Conservation (phyloP, 495 filamentous ascomycete species). For the Neurospora tetraspora region DNA sequence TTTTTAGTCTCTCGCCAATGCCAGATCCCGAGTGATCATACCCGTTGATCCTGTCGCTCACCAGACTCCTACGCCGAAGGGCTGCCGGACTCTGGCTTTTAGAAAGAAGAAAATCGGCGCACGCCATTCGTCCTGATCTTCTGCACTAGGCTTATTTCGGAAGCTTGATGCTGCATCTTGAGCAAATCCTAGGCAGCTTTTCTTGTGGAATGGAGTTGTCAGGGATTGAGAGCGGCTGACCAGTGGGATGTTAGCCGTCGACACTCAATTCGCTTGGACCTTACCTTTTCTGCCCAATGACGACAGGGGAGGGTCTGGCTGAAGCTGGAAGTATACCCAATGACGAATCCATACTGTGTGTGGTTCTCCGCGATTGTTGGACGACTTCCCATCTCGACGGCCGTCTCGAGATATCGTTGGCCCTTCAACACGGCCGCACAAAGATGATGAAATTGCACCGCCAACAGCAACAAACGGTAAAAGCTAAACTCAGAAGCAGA, state of each 20-base stretch:
- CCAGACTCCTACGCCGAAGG: neutral
- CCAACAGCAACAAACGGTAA: neutral
- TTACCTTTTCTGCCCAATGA: slow-evolving; percentile 33
- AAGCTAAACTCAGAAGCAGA: neutral
- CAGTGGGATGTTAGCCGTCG: slow-evolving; percentile 21
- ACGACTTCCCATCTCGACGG: slow-evolving; percentile 8
- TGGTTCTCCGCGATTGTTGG: slow-evolving; percentile 22
- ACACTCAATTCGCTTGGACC: slow-evolving; percentile 18
- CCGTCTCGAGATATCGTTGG: neutral
- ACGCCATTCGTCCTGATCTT: neutral
- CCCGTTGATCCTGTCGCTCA: neutral
- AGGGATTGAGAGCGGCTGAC: slow-evolving; percentile 9
- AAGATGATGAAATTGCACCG: neutral
- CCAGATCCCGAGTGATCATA: neutral
- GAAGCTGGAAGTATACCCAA: slow-evolving; percentile 33
- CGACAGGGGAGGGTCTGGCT: too few species aligned
- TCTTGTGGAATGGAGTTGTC: slow-evolving; percentile 5
- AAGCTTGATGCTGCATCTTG: slow-evolving; percentile 11
- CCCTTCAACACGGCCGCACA: neutral
- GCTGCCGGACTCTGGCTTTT: neutral
- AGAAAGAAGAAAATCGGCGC: neutral
- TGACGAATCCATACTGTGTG: slow-evolving; percentile 15
- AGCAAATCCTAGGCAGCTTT: slow-evolving; percentile 2
- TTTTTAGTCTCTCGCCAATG: neutral
- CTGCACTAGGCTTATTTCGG: slow-evolving; percentile 13